Base-by-base conservation (phyloP, 129 eudicot species). In the Helianthus tuberosus region DNA sequence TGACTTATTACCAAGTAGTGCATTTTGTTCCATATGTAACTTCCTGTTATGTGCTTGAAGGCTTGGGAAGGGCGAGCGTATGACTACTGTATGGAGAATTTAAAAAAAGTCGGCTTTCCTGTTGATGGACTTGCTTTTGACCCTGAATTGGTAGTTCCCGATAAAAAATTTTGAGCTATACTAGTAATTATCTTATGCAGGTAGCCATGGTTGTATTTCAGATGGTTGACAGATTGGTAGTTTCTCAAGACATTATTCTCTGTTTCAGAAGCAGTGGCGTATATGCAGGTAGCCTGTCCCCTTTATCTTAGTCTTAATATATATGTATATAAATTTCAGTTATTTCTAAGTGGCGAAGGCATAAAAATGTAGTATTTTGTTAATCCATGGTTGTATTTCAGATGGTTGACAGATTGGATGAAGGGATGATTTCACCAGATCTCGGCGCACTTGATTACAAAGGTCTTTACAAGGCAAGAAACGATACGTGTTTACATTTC, bases 11-110 rank as follows among this genome's bases (percentile, higher is more conserved):
- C 44, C 44, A 39, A 14, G 27, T 49, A 63, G 51, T 50, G 71
- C 12, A 8, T 50, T 75, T 41, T 65, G 7, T 65, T 43, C 58
- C 17, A 11, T 67, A 68, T 67, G 25, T 71, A 43, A 68, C 54
- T 38, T 67, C 11, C 35, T 11, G 46, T 69, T 41, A 64, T 61
- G 35, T 55, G 65, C 69, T 79, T 87, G 80, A 75, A 93, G 98
- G 98, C 98, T 41, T 93, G 98, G 98, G 98, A 93, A 82, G 98
- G 98, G 69, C 83, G 97, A 69, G 98, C 97, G 23, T 93, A 93
- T 77, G 98, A 93, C 76, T 88, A 93, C 65, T 93, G 97, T 59
- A 86, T 93, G 96, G 93, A 88, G 12, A 93, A 93, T 81, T 74
- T 93, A 54, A 90, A 76, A 79, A 85, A 72, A 68, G 81, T 90